A percentile compares a stretch with the other conserved stretches of the same genome.
Conservation (phyloP, 768 basidiomycete genomes). For the Pulveroboletus ravenelii region DNA sequence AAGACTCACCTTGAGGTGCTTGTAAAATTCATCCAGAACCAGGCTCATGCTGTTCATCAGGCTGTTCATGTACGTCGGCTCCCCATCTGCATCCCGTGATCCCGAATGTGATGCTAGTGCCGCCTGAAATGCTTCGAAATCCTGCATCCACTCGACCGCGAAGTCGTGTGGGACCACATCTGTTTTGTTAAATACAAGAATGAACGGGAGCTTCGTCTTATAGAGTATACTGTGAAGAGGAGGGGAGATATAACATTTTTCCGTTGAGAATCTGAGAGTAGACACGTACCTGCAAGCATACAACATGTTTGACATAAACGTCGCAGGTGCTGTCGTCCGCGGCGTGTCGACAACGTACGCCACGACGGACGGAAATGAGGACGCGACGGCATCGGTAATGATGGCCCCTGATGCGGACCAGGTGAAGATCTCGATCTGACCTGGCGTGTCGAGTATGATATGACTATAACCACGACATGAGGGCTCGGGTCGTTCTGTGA, state of each 20-base stretch:
- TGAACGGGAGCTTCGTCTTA: constrained; percentile 96
- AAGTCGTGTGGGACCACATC: constrained; percentile 89
- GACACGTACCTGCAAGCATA: constrained; percentile 87
- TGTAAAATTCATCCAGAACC: constrained; percentile 97
- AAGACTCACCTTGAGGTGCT: constrained; percentile 75
- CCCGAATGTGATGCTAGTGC: constrained; percentile 72
- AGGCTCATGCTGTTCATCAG: constrained; percentile 99
- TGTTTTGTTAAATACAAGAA: constrained; percentile 98
- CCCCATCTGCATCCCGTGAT: constrained; percentile 73
- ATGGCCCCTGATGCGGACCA: constrained; percentile 99
- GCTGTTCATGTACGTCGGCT: constrained; percentile 97
- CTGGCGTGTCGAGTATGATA: constrained; percentile 94
- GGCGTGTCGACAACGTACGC: constrained; percentile 99
- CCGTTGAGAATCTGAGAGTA: neutral
- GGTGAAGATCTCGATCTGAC: constrained; percentile 99
- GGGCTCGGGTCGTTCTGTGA: neutral
- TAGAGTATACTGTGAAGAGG: constrained; percentile 74
- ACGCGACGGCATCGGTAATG: constrained; percentile 95
- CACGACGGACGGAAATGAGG: constrained; percentile 87
- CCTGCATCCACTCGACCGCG: constrained; percentile 96
- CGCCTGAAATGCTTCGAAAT: constrained; percentile 92
- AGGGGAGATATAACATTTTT: neutral
- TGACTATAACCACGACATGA: constrained; percentile 48
- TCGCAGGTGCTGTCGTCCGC: constrained; percentile 87
- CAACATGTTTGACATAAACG: constrained; percentile 99